Evolutionary conservation across 208 protist species (phyloP).

Genomic region (Polymyxa betae): DNA sequence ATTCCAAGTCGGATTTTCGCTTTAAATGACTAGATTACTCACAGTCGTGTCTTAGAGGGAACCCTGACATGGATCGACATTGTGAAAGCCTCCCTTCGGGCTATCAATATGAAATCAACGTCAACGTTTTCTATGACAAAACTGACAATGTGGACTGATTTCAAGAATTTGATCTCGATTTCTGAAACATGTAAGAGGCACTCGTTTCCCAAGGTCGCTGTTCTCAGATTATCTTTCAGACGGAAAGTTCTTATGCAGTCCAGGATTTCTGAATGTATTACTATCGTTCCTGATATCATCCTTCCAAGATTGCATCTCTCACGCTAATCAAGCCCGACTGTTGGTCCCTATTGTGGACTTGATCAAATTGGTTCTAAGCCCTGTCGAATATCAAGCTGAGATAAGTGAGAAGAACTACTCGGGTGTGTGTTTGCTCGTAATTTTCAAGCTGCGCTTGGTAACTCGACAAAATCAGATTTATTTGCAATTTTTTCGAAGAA

Average conservation of each 20-base stretch:
- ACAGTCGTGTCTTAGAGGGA: background rate
- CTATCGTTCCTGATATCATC: background rate
- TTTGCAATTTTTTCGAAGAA: background rate
- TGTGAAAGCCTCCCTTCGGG: background rate
- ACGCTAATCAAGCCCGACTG: background rate
- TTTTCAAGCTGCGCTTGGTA: background rate
- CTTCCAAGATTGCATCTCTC: background rate
- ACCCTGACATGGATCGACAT: conserved; percentile 13
- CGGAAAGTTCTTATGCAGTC: background rate
- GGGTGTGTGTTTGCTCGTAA: background rate
- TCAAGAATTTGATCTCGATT: background rate
- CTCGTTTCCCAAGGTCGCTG: background rate
- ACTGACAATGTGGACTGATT: background rate
- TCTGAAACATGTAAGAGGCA: background rate
- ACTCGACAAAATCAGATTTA: background rate
- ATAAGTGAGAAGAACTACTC: conserved; percentile 29
- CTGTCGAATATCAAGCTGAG: conserved; percentile 38
- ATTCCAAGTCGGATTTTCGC: background rate
- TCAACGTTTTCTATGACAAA: conserved; percentile 1
- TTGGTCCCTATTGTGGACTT: background rate
- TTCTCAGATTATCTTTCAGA: background rate
- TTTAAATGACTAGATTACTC: background rate
- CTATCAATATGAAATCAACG: background rate
- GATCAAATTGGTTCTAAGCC: background rate
- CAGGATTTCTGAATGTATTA: background rate